These are phyloP conservation scores for Purpureocillium takamizusanense DNA, from an alignment of 2,329 filamentous ascomycete species.

Conservation along the genomic window DNA sequence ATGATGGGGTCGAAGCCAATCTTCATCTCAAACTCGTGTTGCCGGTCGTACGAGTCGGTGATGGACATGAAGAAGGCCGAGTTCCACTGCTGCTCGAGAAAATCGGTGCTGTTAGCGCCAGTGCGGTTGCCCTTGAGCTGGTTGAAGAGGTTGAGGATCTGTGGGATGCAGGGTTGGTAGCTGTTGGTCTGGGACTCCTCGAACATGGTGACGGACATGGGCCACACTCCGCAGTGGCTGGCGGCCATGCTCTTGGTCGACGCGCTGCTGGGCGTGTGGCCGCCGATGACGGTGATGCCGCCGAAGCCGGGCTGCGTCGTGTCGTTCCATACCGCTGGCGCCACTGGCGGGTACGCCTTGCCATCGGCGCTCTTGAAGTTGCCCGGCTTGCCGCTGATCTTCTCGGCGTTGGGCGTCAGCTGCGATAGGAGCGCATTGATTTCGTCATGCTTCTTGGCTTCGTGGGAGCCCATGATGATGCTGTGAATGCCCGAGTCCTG, in stretches of 20 bases:
- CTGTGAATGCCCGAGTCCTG: conserved; percentile 25
- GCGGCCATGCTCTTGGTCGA: conserved; percentile 32
- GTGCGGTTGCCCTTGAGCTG: conserved; percentile 7
- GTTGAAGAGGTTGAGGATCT: conserved; percentile 22
- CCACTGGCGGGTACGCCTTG: neutral
- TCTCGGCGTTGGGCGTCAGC: conserved; percentile 13
- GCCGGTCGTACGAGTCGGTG: conserved; percentile 20
- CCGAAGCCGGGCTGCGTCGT: conserved; percentile 17
- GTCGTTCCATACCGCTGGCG: conserved; percentile 7
- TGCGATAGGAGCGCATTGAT: conserved; percentile 11
- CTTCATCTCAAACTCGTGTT: conserved; percentile 9
- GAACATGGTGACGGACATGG: conserved; percentile 28
- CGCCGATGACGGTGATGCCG: conserved; percentile 28
- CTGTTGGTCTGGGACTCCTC: conserved; percentile 32
- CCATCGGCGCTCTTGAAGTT: conserved; percentile 9
- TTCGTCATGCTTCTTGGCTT: conserved; percentile 14
- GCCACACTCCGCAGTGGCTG: conserved; percentile 29
- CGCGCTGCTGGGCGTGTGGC: conserved; percentile 29
- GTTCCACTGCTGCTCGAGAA: conserved; percentile 17
- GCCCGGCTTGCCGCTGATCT: conserved; percentile 11
- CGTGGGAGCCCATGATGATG: conserved; percentile 21
- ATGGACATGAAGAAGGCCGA: conserved; percentile 20
- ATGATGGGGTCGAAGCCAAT: conserved; percentile 13
- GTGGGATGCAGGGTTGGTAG: conserved; percentile 35
- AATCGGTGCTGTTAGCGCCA: conserved; percentile 6